A percentile compares a stretch with the other conserved stretches of the same genome.
Evolutionary conservation across 176 grass and related monocot genomes (phyloP).

Genomic region (Phoenix dactylifera): DNA sequence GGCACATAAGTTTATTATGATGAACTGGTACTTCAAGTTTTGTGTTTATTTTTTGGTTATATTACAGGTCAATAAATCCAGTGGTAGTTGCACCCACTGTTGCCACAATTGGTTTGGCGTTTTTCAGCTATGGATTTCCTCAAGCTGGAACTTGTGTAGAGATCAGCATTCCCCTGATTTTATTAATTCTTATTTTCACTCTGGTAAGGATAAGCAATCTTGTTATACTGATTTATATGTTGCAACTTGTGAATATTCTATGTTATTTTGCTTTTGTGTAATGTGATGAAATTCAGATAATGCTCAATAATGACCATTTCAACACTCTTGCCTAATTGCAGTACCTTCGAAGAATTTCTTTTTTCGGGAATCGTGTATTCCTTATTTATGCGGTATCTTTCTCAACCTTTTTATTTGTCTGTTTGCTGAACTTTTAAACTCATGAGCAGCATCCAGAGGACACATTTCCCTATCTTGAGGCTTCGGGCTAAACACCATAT

Average conservation of each 20-base stretch:
- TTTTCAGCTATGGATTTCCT: constrained; percentile 97
- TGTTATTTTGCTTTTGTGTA: no score
- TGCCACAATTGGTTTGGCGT: constrained; percentile 77
- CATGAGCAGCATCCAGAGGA: no score
- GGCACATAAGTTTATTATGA: no score
- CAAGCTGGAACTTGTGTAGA: constrained; percentile 91
- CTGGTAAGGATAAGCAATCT: constrained; percentile 42
- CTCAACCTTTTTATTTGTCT: constrained; percentile 10
- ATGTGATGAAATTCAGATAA: background rate
- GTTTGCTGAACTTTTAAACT: no score
- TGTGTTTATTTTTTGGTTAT: background rate
- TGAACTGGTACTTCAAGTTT: no score
- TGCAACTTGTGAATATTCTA: constrained; percentile 7
- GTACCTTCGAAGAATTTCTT: constrained; percentile 74
- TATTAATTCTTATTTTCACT: constrained; percentile 86
- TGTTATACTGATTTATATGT: background rate
- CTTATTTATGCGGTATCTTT: constrained; percentile 82
- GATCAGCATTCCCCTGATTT: constrained; percentile 88
- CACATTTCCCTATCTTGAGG: no score
- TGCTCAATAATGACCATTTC: background rate
- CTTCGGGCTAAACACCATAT: no score
- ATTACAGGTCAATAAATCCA: constrained; percentile 85
- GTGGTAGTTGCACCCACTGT: constrained; percentile 93
- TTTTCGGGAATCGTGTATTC: constrained; percentile 88
- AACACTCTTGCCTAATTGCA: constrained; percentile 31